Evolutionary conservation across 2,329 filamentous ascomycete genomes (phyloP).

Genomic region (Calonectria leucothoes): DNA sequence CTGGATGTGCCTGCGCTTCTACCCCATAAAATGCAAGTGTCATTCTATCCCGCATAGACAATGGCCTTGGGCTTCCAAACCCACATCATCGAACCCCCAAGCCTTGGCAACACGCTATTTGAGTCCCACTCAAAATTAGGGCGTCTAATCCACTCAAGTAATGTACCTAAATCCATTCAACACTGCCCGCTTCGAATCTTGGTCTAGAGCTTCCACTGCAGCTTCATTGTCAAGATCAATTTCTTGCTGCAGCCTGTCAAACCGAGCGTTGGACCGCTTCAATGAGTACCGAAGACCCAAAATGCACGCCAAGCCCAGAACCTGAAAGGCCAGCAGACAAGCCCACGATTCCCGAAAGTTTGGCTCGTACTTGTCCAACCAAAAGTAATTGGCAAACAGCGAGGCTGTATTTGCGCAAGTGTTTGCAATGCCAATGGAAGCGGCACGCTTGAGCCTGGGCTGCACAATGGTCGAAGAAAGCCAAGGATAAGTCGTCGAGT

Average conservation of each 20-base stretch:
- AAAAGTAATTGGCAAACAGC: neutral
- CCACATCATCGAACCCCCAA: neutral
- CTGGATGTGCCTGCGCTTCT: neutral
- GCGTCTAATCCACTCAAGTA: neutral
- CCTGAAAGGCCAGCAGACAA: neutral
- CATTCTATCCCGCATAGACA: neutral
- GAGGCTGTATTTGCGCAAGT: neutral
- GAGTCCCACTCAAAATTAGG: neutral
- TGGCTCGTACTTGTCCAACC: neutral
- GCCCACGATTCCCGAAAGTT: neutral
- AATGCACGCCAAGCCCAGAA: neutral
- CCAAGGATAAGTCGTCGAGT: neutral
- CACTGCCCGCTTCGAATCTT: neutral
- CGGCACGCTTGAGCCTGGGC: neutral
- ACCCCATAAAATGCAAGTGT: neutral
- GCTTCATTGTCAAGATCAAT: neutral
- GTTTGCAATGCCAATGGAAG: neutral
- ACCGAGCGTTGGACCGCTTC: neutral
- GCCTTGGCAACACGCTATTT: neutral
- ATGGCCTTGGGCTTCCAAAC: neutral
- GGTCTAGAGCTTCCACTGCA: neutral
- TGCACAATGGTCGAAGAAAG: neutral
- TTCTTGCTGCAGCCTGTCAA: neutral
- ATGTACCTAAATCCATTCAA: neutral
- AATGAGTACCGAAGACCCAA: neutral